Percentiles rank a stretch among this genome's conserved stretches.
Conservation (phyloP, 345 rosid genomes). For the Corymbia maculata region DNA sequence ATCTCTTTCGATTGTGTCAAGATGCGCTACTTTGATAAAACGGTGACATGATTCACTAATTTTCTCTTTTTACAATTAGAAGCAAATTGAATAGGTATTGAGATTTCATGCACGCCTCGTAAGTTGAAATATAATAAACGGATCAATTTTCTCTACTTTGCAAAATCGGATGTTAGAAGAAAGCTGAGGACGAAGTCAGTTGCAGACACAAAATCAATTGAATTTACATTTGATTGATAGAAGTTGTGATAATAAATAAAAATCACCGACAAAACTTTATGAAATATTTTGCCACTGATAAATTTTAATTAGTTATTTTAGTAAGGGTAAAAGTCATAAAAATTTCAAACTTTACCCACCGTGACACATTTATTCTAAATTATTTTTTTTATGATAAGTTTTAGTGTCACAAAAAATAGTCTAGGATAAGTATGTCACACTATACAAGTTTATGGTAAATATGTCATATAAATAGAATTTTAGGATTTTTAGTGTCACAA, state of each 20-base stretch:
- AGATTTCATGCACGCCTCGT: background rate
- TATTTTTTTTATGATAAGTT: too few relatives aligned
- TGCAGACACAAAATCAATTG: background rate
- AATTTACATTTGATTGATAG: background rate
- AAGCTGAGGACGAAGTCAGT: background rate
- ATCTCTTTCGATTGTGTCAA: background rate
- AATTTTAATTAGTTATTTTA: background rate
- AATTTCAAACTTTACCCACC: too few relatives aligned
- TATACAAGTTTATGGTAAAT: too few relatives aligned
- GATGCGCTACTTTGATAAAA: background rate
- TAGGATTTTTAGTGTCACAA: too few relatives aligned
- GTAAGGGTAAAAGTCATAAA: too few relatives aligned
- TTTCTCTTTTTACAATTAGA: background rate
- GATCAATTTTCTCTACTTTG: background rate
- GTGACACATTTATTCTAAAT: too few relatives aligned
- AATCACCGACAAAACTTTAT: background rate
- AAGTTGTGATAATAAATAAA: background rate
- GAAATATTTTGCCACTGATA: background rate
- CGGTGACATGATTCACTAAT: background rate
- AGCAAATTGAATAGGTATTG: background rate
- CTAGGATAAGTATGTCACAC: too few relatives aligned
- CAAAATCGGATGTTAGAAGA: background rate
- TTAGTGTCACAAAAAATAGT: too few relatives aligned
- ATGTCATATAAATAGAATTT: too few relatives aligned
- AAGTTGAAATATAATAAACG: fast-evolving